A percentile compares a stretch with the other conserved stretches of the same genome.
Conservation (phyloP, 306 rosid species). For the Medicago truncatula region DNA sequence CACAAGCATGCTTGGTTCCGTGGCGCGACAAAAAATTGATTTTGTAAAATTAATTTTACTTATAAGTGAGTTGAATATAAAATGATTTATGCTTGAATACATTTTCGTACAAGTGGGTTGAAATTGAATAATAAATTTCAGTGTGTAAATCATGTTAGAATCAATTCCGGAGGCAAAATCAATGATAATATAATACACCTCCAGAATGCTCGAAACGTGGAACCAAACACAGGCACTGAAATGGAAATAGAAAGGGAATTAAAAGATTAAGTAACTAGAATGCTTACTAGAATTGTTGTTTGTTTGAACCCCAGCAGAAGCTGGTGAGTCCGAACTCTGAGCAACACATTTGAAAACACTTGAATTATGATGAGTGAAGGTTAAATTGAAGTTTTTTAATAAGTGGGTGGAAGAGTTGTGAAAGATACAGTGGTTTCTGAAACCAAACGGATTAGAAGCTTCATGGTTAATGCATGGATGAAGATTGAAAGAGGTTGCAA, state of each 20-base stretch:
- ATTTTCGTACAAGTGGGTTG: too few species aligned
- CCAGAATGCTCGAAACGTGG: too few species aligned
- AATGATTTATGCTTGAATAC: too few species aligned
- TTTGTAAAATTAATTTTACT: too few species aligned
- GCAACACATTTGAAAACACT: slow-evolving; percentile 36
- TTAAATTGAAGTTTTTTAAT: slow-evolving; percentile 30
- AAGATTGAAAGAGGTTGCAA: slow-evolving; percentile 48
- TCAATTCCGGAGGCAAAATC: too few species aligned
- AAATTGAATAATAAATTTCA: too few species aligned
- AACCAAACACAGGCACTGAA: too few species aligned
- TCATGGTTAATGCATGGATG: slow-evolving; percentile 16
- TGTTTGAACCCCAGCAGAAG: slow-evolving; percentile 38
- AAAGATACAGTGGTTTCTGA: slow-evolving; percentile 23
- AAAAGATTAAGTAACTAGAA: not conserved
- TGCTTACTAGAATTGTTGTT: slow-evolving; percentile 42
- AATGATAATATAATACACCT: too few species aligned
- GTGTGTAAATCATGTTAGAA: too few species aligned
- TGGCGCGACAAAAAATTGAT: too few species aligned
- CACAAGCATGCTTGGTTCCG: too few species aligned
- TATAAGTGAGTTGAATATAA: too few species aligned
- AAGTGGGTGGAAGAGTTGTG: slow-evolving; percentile 40
- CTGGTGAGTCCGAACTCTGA: slow-evolving; percentile 33
- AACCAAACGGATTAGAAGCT: slow-evolving; percentile 35
- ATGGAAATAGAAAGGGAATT: not conserved
- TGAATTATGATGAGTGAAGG: not conserved